Evolutionary conservation across 257 asterid species (phyloP), one percentile per base, ranked within the genome.

Genomic region (Cynanchum wilfordii): DNA sequence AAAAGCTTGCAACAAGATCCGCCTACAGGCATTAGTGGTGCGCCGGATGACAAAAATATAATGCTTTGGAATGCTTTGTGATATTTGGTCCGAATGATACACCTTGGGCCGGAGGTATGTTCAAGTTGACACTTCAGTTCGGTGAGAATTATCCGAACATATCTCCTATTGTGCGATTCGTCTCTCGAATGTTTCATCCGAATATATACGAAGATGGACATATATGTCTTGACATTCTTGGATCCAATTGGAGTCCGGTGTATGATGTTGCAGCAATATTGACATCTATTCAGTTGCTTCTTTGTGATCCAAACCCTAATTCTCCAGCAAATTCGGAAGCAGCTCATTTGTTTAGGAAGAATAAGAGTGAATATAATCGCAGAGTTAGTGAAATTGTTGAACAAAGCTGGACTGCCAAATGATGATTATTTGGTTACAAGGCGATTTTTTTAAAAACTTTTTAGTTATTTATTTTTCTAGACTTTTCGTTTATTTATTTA

Each of bases 181-280:
- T 88, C 71, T 90, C 97, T 63, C 81, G 93, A 74, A 90, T 90
- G 95, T 90, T 90, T 82, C 97, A 90, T 73, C 97, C 97, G 25
- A 90, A 88, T 73, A 88, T 92, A 82, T 92, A 92, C 74, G 94
- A 91, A n/a, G 98, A 92, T 80, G 98, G 98, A 79, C 88, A 96
- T 69, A 92, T 92, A 81, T 90, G 96, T 75, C 85, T 90, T 83
- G 98, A 92, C 84, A 92, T 92, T 82, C 96, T 92, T 77, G 96
- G 90, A 80, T 88, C 88, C 82, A 96, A 92, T 73, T 92, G 98
- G 98, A 92, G 96, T 80, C 98, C 98, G 15, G 88, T 92, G 66
- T 92, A 92, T 78, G 98, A 92, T 71, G 96, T 86, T 72, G 96
- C 96, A 47, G 96, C 96, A 63, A 92, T 92, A 80, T 89, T 92